These are phyloP conservation scores for Hypoxylon sp. DNA, from an alignment of 2,329 filamentous ascomycete genomes.

Conservation along the genomic window DNA sequence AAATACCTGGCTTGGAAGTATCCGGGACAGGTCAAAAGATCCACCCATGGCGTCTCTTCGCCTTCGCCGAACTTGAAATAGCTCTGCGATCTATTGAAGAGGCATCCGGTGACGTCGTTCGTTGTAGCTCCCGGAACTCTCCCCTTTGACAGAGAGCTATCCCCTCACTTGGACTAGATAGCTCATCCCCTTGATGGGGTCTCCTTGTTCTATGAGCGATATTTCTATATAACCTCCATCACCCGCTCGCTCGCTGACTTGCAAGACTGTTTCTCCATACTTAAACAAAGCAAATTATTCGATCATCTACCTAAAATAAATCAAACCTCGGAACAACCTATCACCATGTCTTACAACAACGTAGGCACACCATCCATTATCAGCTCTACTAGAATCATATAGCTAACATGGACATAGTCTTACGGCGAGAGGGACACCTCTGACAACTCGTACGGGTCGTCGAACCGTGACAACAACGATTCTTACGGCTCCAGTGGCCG, in stretches of 20 bases:
- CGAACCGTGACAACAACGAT: neutral
- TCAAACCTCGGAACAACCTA: neutral
- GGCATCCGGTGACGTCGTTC: conserved; percentile 29
- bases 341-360: conserved; percentile 60
- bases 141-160: conserved; percentile 34
- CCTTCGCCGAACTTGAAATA: conserved; percentile 35
- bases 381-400: neutral
- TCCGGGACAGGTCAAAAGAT: conserved; percentile 23
- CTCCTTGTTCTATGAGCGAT: conserved; percentile 18
- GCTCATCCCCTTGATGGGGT: conserved; percentile 20
- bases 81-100: conserved; percentile 37
- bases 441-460: conserved; percentile 36
- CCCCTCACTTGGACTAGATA: conserved; percentile 34
- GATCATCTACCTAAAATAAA: neutral
- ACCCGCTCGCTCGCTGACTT: conserved; percentile 13
- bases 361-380: conserved; percentile 40
- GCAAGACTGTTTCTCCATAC: too few relatives aligned
- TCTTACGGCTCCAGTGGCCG: neutral
- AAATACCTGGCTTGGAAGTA: conserved; percentile 15
- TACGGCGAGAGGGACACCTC: conserved; percentile 42
- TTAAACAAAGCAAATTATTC: neutral
- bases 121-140: conserved; percentile 20
- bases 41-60: conserved; percentile 35
- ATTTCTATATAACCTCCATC: conserved; percentile 40
- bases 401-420: conserved; percentile 26